Conservation (phyloP, 352 stramenopile genomes). For the Phytophthora colocasiae region DNA sequence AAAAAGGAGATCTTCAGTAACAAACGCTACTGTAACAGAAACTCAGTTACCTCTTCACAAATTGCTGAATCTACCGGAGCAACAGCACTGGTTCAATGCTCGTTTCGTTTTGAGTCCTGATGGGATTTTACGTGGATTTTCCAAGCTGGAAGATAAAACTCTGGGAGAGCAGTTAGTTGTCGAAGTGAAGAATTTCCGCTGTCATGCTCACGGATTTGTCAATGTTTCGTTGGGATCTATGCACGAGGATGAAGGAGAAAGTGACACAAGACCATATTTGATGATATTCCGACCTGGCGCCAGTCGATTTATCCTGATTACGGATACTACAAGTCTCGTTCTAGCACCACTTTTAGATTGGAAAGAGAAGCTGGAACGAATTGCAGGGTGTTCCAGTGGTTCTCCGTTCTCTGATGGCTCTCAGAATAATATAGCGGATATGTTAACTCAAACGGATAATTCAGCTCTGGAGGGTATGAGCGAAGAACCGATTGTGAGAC, state of each 20-base stretch:
- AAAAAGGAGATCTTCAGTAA: slow-evolving; percentile 18
- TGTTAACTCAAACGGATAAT: slow-evolving; percentile 22
- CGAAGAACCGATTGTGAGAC: slow-evolving; percentile 8
- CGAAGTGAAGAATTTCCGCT: slow-evolving; percentile 60
- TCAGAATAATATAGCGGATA: slow-evolving; percentile 31
- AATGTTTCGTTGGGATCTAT: slow-evolving; percentile 22
- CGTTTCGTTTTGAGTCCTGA: slow-evolving; percentile 58
- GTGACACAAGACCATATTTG: slow-evolving; percentile 52
- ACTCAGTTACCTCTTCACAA: slow-evolving; percentile 46
- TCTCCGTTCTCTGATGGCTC: slow-evolving; percentile 13
- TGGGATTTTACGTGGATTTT: slow-evolving; percentile 49
- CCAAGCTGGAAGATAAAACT: slow-evolving; percentile 10
- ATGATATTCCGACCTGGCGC: slow-evolving; percentile 62
- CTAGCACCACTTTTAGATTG: slow-evolving; percentile 54
- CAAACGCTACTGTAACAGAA: not conserved
- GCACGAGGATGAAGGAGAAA: slow-evolving; percentile 22
- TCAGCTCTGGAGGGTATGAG: slow-evolving; percentile 9
- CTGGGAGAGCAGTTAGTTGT: slow-evolving; percentile 45
- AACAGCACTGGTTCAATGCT: slow-evolving; percentile 57
- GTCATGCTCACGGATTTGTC: slow-evolving; percentile 48
- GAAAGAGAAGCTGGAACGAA: slow-evolving; percentile 63
- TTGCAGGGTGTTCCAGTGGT: slow-evolving; percentile 14
- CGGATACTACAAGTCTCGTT: slow-evolving; percentile 47
- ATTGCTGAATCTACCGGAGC: slow-evolving; percentile 60
- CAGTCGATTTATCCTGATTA: slow-evolving; percentile 65